Percentiles rank a stretch among this genome's conserved stretches.
These are phyloP conservation scores for Diaporthe vexans DNA, from an alignment of 2,329 filamentous ascomycete species.

Conservation along the genomic window DNA sequence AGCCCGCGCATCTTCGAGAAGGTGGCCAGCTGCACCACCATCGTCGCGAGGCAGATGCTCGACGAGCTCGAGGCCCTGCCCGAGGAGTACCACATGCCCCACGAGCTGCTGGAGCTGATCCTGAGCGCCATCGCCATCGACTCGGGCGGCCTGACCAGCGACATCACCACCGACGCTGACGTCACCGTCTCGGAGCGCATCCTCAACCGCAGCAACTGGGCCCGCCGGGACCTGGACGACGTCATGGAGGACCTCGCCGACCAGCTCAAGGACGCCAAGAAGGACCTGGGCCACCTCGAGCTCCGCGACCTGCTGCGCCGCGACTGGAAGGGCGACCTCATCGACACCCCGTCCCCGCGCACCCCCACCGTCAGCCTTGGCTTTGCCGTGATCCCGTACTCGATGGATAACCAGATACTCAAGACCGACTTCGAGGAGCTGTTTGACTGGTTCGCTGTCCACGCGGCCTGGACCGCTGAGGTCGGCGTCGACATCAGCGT, in stretches of 20 bases:
- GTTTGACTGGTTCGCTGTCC: constrained; percentile 63
- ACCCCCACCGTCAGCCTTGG: constrained; percentile 61
- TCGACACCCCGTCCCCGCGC: constrained; percentile 58
- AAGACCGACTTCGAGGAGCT: constrained; percentile 61
- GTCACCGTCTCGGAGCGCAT: constrained; percentile 54
- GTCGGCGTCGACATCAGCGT: constrained; percentile 59
- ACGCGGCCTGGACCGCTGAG: constrained; percentile 62
- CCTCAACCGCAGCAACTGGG: constrained; percentile 58
- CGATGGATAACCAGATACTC: constrained; percentile 59
- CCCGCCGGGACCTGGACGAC: constrained; percentile 52
- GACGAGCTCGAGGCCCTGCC: constrained; percentile 58
- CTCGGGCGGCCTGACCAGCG: constrained; percentile 56
- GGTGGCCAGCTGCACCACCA: constrained; percentile 59
- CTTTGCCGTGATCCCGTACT: constrained; percentile 61
- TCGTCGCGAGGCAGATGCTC: constrained; percentile 62
- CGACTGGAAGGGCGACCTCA: constrained; percentile 63
- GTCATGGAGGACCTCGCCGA: constrained; percentile 59
- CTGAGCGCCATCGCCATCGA: constrained; percentile 62
- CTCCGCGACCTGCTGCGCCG: constrained; percentile 60
- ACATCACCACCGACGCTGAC: constrained; percentile 53
- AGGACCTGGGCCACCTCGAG: constrained; percentile 56
- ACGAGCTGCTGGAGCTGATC: constrained; percentile 63
- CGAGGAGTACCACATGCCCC: constrained; percentile 61
- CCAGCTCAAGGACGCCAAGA: constrained; percentile 56
- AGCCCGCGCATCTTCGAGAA: constrained; percentile 59